Base-by-base conservation (phyloP, 2,329 filamentous ascomycete genomes). In the Xylaria sp. region DNA sequence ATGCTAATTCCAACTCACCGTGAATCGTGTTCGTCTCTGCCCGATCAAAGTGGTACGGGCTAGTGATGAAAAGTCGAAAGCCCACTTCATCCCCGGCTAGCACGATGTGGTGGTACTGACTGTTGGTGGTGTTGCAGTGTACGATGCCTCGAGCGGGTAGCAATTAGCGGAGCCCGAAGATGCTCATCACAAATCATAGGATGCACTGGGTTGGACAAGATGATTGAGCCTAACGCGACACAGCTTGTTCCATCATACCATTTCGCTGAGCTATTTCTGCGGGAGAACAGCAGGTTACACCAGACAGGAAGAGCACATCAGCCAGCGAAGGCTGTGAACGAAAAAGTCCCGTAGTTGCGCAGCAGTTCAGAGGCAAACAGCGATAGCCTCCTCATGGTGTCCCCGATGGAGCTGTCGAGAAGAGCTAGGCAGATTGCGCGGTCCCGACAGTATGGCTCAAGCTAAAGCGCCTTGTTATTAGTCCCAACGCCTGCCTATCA, bases 381-480 rank as follows among this genome's bases (percentile, higher is more conserved):
- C 9, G 23, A 46, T 31, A 31, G 15, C 13, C 23, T 10, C 33
- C 9, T 1, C n/a, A 59, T 15, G 41, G 41, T n/a, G 18, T 23
- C 3, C 33, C 33, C 59, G 46, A 52, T 48, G 9, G 39, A 36
- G 28, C 55, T 18, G 9, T 18, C 10, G 23, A 46, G 28, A 25
- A 39, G 28, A 55, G 49, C 10, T 2, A 33, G 36, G 12, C 5
- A 54, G 4, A 39, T 39, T 61, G 25, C 36, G 54, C 61, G 10
- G 66, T 63, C 71, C 71, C 71, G 58, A 62, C 59, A 43, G 52
- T 25, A 3, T 66, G 71, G 69, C 66, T 67, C 57, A 51, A 61
- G 59, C 28, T 18, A 41, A 51, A 39, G 25, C 25, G 31, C 58
- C 70, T 15, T 64, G 66, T 59, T 25, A n/a, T 51, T 55, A n/a